These are phyloP conservation scores for Platanthera zijinensis DNA, from an alignment of 106 monocot genomes.

Conservation along the genomic window DNA sequence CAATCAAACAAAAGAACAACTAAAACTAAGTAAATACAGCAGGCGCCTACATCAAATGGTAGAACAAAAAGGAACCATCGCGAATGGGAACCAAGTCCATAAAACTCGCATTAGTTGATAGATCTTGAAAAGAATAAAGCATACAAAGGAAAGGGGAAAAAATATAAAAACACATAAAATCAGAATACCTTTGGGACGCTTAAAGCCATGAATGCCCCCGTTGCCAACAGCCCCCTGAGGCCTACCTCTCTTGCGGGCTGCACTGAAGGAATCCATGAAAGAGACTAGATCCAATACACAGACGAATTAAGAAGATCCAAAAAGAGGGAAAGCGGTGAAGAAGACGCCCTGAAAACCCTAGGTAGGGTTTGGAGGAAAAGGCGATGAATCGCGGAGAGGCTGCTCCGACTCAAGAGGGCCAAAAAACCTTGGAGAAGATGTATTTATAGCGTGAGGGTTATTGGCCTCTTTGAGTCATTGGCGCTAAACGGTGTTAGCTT, in stretches of 20 bases:
- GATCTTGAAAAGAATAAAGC: not conserved
- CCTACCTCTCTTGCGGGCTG: constrained; percentile 20
- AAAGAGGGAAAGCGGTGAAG: not conserved
- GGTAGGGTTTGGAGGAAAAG: not conserved
- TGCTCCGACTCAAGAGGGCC: too few species aligned
- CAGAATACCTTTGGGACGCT: constrained; percentile 15
- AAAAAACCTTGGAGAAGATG: too few species aligned
- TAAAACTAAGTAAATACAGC: not conserved
- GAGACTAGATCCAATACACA: not conserved
- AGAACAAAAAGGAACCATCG: not conserved
- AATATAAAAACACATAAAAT: not conserved
- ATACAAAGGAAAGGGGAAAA: not conserved
- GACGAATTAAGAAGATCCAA: not conserved
- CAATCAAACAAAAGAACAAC: not conserved
- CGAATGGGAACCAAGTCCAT: not conserved
- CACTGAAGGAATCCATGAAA: constrained; percentile 5
- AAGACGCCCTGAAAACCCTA: not conserved
- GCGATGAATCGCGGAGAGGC: too few species aligned
- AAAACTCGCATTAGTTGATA: not conserved
- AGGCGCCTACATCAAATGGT: not conserved
- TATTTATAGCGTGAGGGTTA: too few species aligned
- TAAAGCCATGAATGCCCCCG: constrained; percentile 11
- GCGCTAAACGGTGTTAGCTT: too few species aligned
- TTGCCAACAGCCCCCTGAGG: constrained; percentile 15
- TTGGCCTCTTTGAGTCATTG: too few species aligned